phyloP scores from a whole-genome alignment of 1,139 yeast genomes.

The Yamadazyma taylorii region DNA sequence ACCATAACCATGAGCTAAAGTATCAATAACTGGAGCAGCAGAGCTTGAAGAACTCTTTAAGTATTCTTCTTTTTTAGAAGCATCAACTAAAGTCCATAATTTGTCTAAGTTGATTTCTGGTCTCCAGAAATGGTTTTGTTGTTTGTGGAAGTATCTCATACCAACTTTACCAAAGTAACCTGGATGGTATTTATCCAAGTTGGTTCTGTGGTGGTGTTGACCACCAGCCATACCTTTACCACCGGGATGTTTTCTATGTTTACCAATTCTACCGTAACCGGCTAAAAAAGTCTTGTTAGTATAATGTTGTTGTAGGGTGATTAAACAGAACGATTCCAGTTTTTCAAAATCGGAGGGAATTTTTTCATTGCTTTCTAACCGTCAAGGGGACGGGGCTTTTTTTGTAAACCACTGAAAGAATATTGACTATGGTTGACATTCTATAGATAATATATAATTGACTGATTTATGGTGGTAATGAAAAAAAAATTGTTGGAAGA shows the following conservation, averaged over 20 bases:
- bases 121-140: conserved; percentile 94
- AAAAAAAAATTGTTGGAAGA: no score
- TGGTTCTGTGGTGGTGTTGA: conserved; percentile 99
- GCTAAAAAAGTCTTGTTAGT: conserved; percentile 59
- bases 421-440: conserved; percentile 1
- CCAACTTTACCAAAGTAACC: conserved; percentile 99
- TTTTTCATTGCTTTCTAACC: conserved; percentile 1
- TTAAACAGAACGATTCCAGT: not conserved
- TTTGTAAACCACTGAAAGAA: no score
- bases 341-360: not conserved
- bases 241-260: conserved; percentile 99
- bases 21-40: conserved; percentile 98
- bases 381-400: no score
- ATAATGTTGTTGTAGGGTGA: conserved; percentile 5
- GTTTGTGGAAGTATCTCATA: conserved; percentile 99
- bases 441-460: no score
- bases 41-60: conserved; percentile 80
- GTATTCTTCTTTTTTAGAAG: conserved; percentile 94
- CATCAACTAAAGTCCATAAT: conserved; percentile 96
- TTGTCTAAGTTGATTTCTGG: conserved; percentile 98
- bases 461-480: no score
- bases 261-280: conserved; percentile 99
- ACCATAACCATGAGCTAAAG: conserved; percentile 99
- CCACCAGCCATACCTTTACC: conserved; percentile 99
- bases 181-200: conserved; percentile 99